phyloP scores from a whole-genome alignment of 805 yeast genomes.

The Isabelozyma pseudorhagii region DNA sequence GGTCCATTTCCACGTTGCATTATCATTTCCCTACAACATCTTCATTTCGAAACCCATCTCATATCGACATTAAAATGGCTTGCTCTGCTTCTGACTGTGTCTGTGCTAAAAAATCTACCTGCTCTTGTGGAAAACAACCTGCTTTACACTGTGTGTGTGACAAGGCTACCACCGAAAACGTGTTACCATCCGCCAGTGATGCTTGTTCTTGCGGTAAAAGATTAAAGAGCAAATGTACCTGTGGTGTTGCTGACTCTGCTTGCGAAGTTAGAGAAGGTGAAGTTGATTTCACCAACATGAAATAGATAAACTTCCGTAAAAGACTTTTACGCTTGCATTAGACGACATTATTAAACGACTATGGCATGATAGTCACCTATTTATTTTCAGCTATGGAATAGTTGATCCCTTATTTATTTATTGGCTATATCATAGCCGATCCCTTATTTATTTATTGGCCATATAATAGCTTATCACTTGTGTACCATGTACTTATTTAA shows the following conservation, averaged over 20 bases:
- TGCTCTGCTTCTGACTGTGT: constrained; percentile 46
- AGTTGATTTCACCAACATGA: constrained; percentile 50
- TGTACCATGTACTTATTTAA: too few species aligned
- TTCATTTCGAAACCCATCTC: neutral
- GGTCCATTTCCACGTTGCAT: neutral
- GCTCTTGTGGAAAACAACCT: constrained; percentile 61
- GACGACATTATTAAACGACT: neutral
- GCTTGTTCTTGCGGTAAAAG: constrained; percentile 64
- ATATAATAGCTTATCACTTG: too few species aligned
- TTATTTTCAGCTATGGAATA: too few species aligned
- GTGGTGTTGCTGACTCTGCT: constrained; percentile 41
- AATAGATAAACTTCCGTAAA: constrained; percentile 6
- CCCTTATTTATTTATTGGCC: too few species aligned
- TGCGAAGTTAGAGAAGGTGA: constrained; percentile 53
- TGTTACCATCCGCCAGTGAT: constrained; percentile 33
- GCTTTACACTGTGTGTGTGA: constrained; percentile 57
- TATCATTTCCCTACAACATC: neutral
- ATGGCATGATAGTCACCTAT: neutral
- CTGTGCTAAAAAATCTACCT: constrained; percentile 60
- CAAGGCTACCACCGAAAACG: constrained; percentile 51
- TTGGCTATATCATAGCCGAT: too few species aligned
- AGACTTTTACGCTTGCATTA: neutral
- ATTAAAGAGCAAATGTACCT: constrained; percentile 50
- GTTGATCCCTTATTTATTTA: too few species aligned
- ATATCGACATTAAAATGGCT: constrained; percentile 14